phyloP scores from a whole-genome alignment of 2,329 filamentous ascomycete genomes.

The Chaetomiaceae sp. region DNA sequence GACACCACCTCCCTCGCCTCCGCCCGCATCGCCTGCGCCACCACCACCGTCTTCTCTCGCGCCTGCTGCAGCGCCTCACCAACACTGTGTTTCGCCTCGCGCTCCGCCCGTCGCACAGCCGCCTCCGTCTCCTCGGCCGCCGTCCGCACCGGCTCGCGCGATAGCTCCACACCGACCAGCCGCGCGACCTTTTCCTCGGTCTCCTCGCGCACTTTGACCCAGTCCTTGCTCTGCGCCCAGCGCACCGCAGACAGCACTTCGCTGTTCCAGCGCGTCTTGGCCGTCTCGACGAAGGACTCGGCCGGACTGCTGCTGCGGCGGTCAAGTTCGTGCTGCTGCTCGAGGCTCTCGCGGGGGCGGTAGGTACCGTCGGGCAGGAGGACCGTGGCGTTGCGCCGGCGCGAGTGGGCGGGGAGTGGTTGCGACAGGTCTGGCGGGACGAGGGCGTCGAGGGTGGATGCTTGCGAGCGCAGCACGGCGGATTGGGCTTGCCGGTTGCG shows the following conservation, averaged over 20 bases:
- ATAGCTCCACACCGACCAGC: conserved; percentile 36
- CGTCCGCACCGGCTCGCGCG: conserved; percentile 25
- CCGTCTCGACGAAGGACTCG: conserved; percentile 53
- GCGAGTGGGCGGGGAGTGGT: conserved; percentile 5
- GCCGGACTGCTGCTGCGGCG: conserved; percentile 45
- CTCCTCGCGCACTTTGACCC: conserved; percentile 54
- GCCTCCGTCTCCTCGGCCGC: conserved; percentile 12
- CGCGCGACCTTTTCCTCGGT: conserved; percentile 44
- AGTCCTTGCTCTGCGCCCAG: conserved; percentile 61
- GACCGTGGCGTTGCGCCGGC: conserved; percentile 24
- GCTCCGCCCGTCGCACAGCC: background rate
- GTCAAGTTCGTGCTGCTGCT: conserved; percentile 31
- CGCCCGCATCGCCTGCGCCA: conserved; percentile 24
- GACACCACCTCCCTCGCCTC: conserved; percentile 32
- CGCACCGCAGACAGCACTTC: conserved; percentile 62
- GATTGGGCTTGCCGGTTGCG: conserved; percentile 57
- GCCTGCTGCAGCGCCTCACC: conserved; percentile 17
- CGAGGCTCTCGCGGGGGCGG: conserved; percentile 38
- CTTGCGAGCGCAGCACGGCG: conserved; percentile 51
- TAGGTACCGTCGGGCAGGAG: conserved; percentile 25
- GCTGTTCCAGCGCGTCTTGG: conserved; percentile 73
- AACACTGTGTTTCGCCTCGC: conserved; percentile 9
- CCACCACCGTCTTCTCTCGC: conserved; percentile 19
- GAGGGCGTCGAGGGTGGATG: conserved; percentile 47
- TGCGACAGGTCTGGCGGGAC: conserved; percentile 21